Percentiles rank a stretch among this genome's conserved stretches.
Evolutionary conservation across 495 filamentous ascomycete genomes (phyloP).

Genomic region (Parathielavia hyrcaniae): DNA sequence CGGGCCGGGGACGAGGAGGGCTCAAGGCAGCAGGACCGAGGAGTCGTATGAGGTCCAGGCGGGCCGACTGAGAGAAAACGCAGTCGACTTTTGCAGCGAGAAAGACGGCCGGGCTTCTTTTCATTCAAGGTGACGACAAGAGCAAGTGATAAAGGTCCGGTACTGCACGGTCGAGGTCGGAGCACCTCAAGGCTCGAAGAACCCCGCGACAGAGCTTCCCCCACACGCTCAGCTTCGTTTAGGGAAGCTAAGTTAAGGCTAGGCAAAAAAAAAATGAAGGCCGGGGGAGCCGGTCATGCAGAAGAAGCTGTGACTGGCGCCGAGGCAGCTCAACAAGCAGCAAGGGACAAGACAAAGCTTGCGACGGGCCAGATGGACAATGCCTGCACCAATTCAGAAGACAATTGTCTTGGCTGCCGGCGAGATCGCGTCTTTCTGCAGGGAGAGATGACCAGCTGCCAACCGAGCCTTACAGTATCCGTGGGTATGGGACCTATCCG

Average conservation of each 20-base stretch:
- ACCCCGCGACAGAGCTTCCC: slow-evolving; percentile 4
- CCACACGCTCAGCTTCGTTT: not conserved
- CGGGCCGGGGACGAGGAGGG: too few relatives aligned
- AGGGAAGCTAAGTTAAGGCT: too few relatives aligned
- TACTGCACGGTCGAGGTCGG: not conserved
- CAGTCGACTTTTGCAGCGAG: too few relatives aligned
- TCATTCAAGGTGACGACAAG: not conserved
- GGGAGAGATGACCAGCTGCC: too few relatives aligned
- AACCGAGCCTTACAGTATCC: too few relatives aligned
- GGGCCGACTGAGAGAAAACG: too few relatives aligned
- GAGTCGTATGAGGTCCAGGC: too few relatives aligned
- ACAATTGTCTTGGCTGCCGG: slow-evolving; percentile 15
- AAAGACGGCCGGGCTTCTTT: too few relatives aligned
- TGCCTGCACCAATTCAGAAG: slow-evolving; percentile 7
- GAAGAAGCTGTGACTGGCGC: slow-evolving; percentile 5
- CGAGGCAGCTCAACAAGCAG: too few relatives aligned
- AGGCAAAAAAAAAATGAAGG: not conserved
- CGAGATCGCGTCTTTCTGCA: too few relatives aligned
- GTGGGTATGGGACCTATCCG: too few relatives aligned
- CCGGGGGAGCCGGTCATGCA: not conserved
- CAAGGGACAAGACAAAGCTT: slow-evolving; percentile 5
- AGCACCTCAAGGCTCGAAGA: not conserved
- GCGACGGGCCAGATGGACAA: not conserved
- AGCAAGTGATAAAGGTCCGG: not conserved
- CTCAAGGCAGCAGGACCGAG: too few relatives aligned